A percentile compares a stretch with the other conserved stretches of the same genome.
These are phyloP conservation scores for Cytospora schulzeri DNA, from an alignment of 2,329 filamentous ascomycete species.

Conservation along the genomic window DNA sequence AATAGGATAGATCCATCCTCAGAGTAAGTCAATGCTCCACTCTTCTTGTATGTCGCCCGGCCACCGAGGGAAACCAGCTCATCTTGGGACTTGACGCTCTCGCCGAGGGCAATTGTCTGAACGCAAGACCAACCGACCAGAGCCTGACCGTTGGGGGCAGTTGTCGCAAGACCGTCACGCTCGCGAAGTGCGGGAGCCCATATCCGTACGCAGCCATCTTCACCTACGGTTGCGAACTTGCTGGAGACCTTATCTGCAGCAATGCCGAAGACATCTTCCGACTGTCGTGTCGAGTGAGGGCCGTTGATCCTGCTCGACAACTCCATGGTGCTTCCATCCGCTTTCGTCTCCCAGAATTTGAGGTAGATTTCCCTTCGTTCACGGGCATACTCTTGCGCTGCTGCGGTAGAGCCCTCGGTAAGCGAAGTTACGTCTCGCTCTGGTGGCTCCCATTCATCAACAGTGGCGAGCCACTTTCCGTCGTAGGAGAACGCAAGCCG, in stretches of 20 bases:
- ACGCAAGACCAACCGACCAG: conserved; percentile 76
- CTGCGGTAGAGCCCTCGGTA: conserved; percentile 41
- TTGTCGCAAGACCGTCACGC: conserved; percentile 67
- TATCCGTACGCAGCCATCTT: conserved; percentile 74
- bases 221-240: conserved; percentile 83
- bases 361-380: conserved; percentile 74
- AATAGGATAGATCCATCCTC: conserved; percentile 85
- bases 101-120: conserved; percentile 54
- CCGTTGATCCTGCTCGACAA: conserved; percentile 81
- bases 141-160: conserved; percentile 58
- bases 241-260: conserved; percentile 67
- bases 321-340: conserved; percentile 62
- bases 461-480: conserved; percentile 85
- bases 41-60: conserved; percentile 39
- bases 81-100: conserved; percentile 41
- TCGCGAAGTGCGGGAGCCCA: conserved; percentile 77
- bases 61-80: conserved; percentile 37
- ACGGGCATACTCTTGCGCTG: conserved; percentile 48
- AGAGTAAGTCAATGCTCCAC: conserved; percentile 75
- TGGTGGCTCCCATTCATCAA: conserved; percentile 87
- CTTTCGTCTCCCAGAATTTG: conserved; percentile 83
- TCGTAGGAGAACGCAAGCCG: conserved; percentile 76
- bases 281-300: conserved; percentile 67
- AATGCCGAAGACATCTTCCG: conserved; percentile 69
- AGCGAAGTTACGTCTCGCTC: conserved; percentile 66